phyloP scores from a whole-genome alignment of 2,329 filamentous ascomycete genomes.

The Ilyonectria sp. region DNA sequence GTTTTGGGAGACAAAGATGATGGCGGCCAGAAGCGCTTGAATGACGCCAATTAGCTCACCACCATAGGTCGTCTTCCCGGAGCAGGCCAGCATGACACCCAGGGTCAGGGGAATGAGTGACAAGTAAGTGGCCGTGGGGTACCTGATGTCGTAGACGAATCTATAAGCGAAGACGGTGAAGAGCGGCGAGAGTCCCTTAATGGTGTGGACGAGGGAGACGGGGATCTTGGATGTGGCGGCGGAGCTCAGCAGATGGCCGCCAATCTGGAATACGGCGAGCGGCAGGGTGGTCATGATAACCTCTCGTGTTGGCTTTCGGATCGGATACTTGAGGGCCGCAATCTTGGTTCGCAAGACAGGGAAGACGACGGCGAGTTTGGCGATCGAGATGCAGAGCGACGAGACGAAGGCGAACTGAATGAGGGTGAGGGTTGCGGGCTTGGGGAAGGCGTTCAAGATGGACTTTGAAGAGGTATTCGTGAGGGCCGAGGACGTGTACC shows the following conservation, averaged over 20 bases:
- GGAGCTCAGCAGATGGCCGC: conserved; percentile 93
- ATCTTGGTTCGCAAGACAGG: conserved; percentile 79
- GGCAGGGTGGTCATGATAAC: conserved; percentile 92
- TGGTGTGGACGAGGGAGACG: conserved; percentile 97
- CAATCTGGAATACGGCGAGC: conserved; percentile 91
- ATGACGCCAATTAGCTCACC: conserved; percentile 92
- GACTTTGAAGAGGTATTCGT: conserved; percentile 99
- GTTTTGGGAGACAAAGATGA: conserved; percentile 98
- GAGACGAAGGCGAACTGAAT: conserved; percentile 96
- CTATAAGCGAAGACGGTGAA: conserved; percentile 97
- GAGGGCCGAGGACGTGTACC: conserved; percentile 95
- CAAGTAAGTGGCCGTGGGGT: conserved; percentile 88
- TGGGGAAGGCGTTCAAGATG: conserved; percentile 91
- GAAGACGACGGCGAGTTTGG: conserved; percentile 81
- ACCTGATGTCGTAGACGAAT: conserved; percentile 88
- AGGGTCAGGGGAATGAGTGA: conserved; percentile 92
- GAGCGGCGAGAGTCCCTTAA: conserved; percentile 95
- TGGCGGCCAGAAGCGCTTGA: conserved; percentile 89
- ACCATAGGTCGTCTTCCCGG: conserved; percentile 81
- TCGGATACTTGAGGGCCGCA: conserved; percentile 86
- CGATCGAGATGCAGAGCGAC: conserved; percentile 85
- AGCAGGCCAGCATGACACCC: conserved; percentile 97
- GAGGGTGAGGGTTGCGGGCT: conserved; percentile 91
- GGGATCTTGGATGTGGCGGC: conserved; percentile 95
- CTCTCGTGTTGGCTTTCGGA: conserved; percentile 84